Base-by-base conservation (phyloP, 441 rosid genomes). In the Syzygium syzygioides region DNA sequence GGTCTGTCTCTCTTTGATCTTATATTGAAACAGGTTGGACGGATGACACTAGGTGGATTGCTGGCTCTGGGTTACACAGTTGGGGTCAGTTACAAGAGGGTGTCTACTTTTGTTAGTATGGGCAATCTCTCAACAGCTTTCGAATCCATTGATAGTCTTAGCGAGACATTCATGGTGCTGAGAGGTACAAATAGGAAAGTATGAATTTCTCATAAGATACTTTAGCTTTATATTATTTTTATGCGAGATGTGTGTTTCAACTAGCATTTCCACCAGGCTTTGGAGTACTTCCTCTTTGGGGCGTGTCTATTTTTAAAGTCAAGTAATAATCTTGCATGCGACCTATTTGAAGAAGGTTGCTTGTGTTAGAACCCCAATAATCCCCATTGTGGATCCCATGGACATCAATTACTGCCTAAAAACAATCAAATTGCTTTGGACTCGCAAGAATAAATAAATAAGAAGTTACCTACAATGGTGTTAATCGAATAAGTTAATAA, bases 1-100 rank as follows among this genome's bases (percentile, higher is more conserved):
- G 80, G 80, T 37, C 28, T 37, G 80, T 71, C 50, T 71, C 80
- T 37, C 50, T 37, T 85, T 55, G 50, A 8, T 85, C 50, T 79
- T 48, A 17, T 90, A 86, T 88, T 91, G 92, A 32, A 90, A 89
- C 95, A 98, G 99, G 99, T 98, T 90, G 99, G 99, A 86, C 91
- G 95, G 91, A 96, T 96, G 99, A 98, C 99, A 52, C 97, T 98
- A 57, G 99, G 99, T 62, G 99, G 99, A 79, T 92, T 98, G 92
- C 94, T 98, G 92, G 98, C 93, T 87, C 90, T 96, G 92, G 99
- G 99, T 57, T 98, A 98, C 92, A 91, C 87, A 91, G 98, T 98
- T 94, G 99, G 97, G 14, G 99, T 96, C 90, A 97, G 99, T 93
- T 98, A 97, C 90, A 98, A 98, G 93, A 95, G 99, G 87, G 96